These are phyloP conservation scores for Tardiomyces blankii DNA, from an alignment of 1,139 yeast species.

Conservation along the genomic window DNA sequence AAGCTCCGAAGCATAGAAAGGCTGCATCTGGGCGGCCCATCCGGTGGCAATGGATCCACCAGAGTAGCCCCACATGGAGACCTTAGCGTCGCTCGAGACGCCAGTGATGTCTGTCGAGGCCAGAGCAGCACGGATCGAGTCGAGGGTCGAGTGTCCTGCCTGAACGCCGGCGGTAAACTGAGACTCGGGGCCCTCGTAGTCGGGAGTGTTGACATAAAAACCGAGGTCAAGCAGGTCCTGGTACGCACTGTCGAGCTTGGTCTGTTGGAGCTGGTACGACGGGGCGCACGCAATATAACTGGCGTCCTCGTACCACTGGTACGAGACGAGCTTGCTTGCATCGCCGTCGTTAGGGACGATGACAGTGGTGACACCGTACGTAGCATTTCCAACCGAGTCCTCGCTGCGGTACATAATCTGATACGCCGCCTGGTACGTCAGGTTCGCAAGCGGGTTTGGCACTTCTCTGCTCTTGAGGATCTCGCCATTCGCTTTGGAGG, in stretches of 20 bases:
- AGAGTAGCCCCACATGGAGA: slow-evolving; percentile 19
- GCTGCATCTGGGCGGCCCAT: slow-evolving; percentile 19
- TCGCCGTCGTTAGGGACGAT: slow-evolving; percentile 14
- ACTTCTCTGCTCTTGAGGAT: slow-evolving; percentile 9
- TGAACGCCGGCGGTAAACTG: slow-evolving; percentile 15
- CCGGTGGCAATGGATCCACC: slow-evolving; percentile 23
- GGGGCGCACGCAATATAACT: slow-evolving; percentile 19
- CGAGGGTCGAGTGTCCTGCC: slow-evolving; percentile 18
- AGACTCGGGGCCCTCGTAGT: slow-evolving; percentile 18
- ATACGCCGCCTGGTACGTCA: slow-evolving; percentile 9
- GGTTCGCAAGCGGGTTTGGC: slow-evolving; percentile 8
- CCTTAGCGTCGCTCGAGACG: slow-evolving; percentile 7
- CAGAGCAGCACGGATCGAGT: slow-evolving; percentile 17
- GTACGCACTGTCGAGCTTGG: neutral
- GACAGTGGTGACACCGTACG: slow-evolving; percentile 19
- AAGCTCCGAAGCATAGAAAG: slow-evolving; percentile 19
- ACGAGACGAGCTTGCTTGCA: slow-evolving; percentile 14
- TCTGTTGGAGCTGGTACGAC: slow-evolving; percentile 11
- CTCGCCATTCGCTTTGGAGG: slow-evolving; percentile 8
- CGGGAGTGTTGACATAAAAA: slow-evolving; percentile 15
- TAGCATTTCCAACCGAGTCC: slow-evolving; percentile 14
- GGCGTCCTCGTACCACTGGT: slow-evolving; percentile 21
- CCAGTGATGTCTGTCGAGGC: slow-evolving; percentile 8
- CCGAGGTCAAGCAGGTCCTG: slow-evolving; percentile 9
- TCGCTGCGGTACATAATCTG: slow-evolving; percentile 19